Base-by-base conservation (phyloP, 352 stramenopile genomes). In the Chrysophaeum taylorii region DNA sequence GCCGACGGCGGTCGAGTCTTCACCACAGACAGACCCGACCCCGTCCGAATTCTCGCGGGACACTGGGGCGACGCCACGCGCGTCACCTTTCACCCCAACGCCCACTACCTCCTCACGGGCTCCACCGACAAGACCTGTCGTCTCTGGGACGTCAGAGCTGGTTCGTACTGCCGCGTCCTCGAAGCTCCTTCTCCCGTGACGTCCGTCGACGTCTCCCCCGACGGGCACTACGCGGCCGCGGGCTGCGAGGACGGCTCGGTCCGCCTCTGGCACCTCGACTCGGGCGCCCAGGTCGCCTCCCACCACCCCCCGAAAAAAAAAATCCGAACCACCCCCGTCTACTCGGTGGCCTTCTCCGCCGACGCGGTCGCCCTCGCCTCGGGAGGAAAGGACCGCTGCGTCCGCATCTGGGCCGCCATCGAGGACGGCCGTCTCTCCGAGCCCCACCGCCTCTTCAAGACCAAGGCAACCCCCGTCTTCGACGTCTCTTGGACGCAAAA, bases 21-120 rank as follows among this genome's bases (percentile, higher is more conserved):
- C 90, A 91, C 86, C 63, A 96, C 91, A 0, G 92, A 98, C 75
- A 84, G 87, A 68, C 75, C 88, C 64, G 86, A 85, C 36, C 92
- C 92, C 42, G 74, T 97, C 42, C 88, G 92, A n/a, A 69, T 97
- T 21, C 96, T 96, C 69, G 85, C 86, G 21, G 92, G 92, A 2
- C 92, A 98, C 75, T 81, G 94, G 23, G 91, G 84, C 25, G 86
- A 95, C 42, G 91, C 97, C 1, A 84, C 89, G 76, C 91, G 84
- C 45, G 84, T 96, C 15, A 80, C 83, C 15, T 97, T 94, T 78
- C 92, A 98, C 76, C 92, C 92, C 7, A 98, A 98, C 73, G 89
- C 91, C 80, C 94, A 96, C 76, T 98, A 97, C 71, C 64, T 98
- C 33, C 80, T 92, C 21, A 97, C 92, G 21, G 91, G 88, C 7